phyloP scores from a whole-genome alignment of 345 rosid species.

The Acer saccharum region DNA sequence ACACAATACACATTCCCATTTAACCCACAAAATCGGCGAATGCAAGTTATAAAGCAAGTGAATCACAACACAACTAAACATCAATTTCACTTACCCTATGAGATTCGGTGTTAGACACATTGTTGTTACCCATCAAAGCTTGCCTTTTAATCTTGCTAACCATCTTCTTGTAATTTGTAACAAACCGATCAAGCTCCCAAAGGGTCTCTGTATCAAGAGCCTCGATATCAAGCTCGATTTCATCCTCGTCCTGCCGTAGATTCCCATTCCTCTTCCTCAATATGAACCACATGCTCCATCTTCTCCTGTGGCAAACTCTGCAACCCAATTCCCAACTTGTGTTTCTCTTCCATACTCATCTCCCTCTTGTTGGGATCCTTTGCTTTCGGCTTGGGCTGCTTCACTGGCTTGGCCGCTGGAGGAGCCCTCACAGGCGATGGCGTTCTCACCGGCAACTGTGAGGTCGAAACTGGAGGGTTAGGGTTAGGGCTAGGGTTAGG shows the following conservation, averaged over 20 bases:
- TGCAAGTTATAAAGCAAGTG: background rate
- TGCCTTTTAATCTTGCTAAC: conserved; percentile 80
- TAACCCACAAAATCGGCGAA: background rate
- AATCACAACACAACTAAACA: background rate
- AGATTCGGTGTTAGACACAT: conserved; percentile 26
- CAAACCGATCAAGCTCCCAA: conserved; percentile 86
- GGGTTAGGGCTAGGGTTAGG: conserved; percentile 17
- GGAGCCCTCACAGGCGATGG: conserved; percentile 36
- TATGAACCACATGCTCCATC: conserved; percentile 75
- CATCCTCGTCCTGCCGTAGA: conserved; percentile 78
- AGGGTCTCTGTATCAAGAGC: conserved; percentile 74
- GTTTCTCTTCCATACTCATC: conserved; percentile 78
- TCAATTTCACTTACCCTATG: conserved; percentile 34
- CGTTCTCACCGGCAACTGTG: conserved; percentile 41
- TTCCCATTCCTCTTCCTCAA: conserved; percentile 68
- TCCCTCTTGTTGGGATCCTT: conserved; percentile 78
- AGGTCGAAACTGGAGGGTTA: conserved; percentile 3
- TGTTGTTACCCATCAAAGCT: conserved; percentile 48
- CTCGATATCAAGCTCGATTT: conserved; percentile 81
- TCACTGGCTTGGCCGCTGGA: conserved; percentile 43
- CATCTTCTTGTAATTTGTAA: conserved; percentile 77
- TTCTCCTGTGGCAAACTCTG: conserved; percentile 85
- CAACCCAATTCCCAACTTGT: conserved; percentile 63
- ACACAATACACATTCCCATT: background rate
- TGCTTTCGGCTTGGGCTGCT: conserved; percentile 78